A percentile compares a stretch with the other conserved stretches of the same genome.
Evolutionary conservation across 148 eudicot species (phyloP).

Genomic region (Vaccinium darrowii): DNA sequence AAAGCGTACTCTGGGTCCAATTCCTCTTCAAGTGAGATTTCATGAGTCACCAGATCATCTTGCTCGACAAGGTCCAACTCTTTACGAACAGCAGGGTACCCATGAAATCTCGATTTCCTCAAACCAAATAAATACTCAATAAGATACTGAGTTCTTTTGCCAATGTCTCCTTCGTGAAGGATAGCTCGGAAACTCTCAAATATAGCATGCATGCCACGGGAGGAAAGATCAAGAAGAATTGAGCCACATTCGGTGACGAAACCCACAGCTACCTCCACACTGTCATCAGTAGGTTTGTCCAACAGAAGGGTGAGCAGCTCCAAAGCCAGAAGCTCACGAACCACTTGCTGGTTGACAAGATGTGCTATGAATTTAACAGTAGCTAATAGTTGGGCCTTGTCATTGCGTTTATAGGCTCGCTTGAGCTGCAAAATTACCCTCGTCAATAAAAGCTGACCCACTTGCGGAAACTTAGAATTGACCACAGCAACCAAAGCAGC

Average conservation of each 20-base stretch:
- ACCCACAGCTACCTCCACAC: slow-evolving; percentile 95
- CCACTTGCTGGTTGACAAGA: slow-evolving; percentile 86
- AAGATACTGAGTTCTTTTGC: slow-evolving; percentile 81
- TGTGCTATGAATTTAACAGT: slow-evolving; percentile 89
- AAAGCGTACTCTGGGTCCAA: slow-evolving; percentile 72
- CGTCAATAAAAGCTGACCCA: slow-evolving; percentile 71
- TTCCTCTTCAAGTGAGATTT: slow-evolving; percentile 63
- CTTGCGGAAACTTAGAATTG: slow-evolving; percentile 77
- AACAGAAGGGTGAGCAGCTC: slow-evolving; percentile 71
- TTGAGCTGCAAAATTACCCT: slow-evolving; percentile 73
- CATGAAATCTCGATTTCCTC: slow-evolving; percentile 88
- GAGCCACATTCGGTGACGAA: slow-evolving; percentile 89
- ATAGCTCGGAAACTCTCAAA: slow-evolving; percentile 96
- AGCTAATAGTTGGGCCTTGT: slow-evolving; percentile 86
- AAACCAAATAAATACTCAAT: slow-evolving; percentile 88
- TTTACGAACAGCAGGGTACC: slow-evolving; percentile 84
- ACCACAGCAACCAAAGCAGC: slow-evolving; percentile 87
- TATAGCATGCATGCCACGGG: slow-evolving; percentile 71
- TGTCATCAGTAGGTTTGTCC: slow-evolving; percentile 86
- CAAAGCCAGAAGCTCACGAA: slow-evolving; percentile 80
- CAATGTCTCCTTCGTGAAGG: slow-evolving; percentile 95
- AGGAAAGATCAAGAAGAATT: slow-evolving; percentile 74
- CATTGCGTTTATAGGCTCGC: slow-evolving; percentile 88
- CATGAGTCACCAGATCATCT: slow-evolving; percentile 89
- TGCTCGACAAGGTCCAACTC: slow-evolving; percentile 89